These are phyloP conservation scores for Syzygium aqueum DNA, from an alignment of 345 rosid species.

Conservation along the genomic window DNA sequence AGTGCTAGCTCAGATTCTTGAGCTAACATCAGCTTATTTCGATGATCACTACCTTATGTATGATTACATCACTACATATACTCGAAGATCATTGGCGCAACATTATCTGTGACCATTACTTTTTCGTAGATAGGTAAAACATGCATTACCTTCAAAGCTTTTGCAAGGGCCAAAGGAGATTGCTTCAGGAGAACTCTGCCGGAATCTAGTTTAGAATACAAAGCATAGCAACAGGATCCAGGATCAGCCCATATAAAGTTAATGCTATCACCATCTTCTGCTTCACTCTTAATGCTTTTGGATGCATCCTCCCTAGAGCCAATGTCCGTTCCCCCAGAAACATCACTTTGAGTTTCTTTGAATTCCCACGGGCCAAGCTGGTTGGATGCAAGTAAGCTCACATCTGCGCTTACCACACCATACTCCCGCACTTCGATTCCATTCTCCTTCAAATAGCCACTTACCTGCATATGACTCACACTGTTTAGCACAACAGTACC, in stretches of 20 bases:
- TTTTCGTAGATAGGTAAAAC: not conserved
- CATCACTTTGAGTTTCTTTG: not conserved
- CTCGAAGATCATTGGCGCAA: not conserved
- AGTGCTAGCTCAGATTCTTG: not conserved
- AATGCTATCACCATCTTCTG: conserved; percentile 16
- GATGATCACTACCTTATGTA: not conserved
- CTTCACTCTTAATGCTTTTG: not conserved
- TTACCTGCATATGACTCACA: conserved; percentile 29
- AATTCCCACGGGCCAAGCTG: conserved; percentile 31
- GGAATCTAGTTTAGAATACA: conserved; percentile 67
- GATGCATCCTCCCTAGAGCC: conserved; percentile 1
- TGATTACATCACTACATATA: not conserved
- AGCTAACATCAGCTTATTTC: not conserved
- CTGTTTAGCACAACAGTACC: not conserved
- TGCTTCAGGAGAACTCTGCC: conserved; percentile 62
- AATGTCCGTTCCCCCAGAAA: not conserved
- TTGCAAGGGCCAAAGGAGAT: conserved; percentile 87
- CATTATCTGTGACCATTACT: not conserved
- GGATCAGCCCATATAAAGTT: conserved; percentile 77
- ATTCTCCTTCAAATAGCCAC: conserved; percentile 31
- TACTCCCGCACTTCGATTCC: conserved; percentile 73
- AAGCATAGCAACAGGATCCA: conserved; percentile 78
- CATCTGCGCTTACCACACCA: conserved; percentile 59
- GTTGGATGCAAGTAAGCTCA: conserved; percentile 48
- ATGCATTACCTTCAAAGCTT: conserved; percentile 76